phyloP scores from a whole-genome alignment of 305 asterid genomes.

The Plantago coronopus region DNA sequence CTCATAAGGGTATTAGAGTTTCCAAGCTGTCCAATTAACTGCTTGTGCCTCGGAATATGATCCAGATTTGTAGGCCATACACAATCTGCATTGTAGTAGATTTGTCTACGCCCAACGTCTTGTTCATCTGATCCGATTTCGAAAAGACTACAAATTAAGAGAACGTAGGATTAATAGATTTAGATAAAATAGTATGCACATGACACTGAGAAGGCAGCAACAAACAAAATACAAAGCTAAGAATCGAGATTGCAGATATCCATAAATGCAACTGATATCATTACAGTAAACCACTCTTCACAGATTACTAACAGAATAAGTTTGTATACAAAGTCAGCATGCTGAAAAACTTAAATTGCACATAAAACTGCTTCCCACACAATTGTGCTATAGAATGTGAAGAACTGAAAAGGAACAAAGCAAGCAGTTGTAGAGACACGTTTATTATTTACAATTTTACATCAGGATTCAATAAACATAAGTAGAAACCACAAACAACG shows the following conservation, averaged over 20 bases:
- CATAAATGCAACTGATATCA: too few species aligned
- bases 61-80: conserved; percentile 56
- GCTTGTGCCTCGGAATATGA: conserved; percentile 32
- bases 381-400: too few species aligned
- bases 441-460: too few species aligned
- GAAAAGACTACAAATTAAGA: conserved; percentile 42
- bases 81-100: conserved; percentile 36
- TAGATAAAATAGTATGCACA: not conserved
- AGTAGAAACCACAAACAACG: not conserved
- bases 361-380: too few species aligned
- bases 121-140: conserved; percentile 46
- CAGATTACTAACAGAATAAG: too few species aligned
- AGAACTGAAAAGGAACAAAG: not conserved
- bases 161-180: conserved; percentile 17
- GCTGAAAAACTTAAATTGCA: too few species aligned
- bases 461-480: not conserved
- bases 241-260: conserved; percentile 6
- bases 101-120: conserved; percentile 33
- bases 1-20: conserved; percentile 32
- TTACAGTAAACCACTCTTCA: too few species aligned
- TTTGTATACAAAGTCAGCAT: too few species aligned
- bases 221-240: conserved; percentile 10
- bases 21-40: conserved; percentile 39
- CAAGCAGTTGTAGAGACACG: not conserved
- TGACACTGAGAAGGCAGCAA: conserved; percentile 10